Evolutionary conservation across 208 protist genomes (phyloP).

Genomic region (Crithidia thermophila): DNA sequence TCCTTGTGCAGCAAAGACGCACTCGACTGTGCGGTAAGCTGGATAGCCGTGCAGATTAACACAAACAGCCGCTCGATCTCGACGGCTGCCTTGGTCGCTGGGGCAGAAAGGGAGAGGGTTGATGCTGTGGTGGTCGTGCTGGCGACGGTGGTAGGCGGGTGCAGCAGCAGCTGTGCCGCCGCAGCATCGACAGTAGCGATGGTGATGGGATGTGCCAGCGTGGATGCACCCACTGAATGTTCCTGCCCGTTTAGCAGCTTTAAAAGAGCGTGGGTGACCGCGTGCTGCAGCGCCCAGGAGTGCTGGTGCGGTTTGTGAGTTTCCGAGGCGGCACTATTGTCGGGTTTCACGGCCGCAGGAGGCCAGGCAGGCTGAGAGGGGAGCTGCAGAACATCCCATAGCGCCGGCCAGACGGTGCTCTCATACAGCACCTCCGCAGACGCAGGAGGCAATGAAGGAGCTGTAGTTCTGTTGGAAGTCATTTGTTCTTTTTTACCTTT

Average conservation of each 20-base stretch:
- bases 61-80: constrained; percentile 33
- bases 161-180: constrained; percentile 19
- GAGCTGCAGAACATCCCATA: constrained; percentile 26
- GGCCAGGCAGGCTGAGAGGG: background rate
- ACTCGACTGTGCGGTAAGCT: constrained; percentile 7
- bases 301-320: too few relatives aligned
- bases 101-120: background rate
- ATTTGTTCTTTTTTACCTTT: too few relatives aligned
- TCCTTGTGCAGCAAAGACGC: background rate
- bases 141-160: constrained; percentile 1
- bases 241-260: constrained; percentile 4
- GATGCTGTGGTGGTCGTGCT: constrained; percentile 9
- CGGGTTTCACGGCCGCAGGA: background rate
- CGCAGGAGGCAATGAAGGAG: background rate
- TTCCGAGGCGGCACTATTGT: too few relatives aligned
- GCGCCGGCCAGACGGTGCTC: constrained; percentile 20
- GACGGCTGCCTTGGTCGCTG: constrained; percentile 11
- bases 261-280: constrained; percentile 20
- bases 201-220: background rate
- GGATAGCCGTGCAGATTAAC: constrained; percentile 26
- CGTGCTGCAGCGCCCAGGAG: constrained; percentile 13
- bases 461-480: constrained; percentile 3
- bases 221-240: too few relatives aligned
- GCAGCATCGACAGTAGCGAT: constrained; percentile 7
- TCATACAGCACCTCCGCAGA: constrained; percentile 22